A percentile compares a stretch with the other conserved stretches of the same genome.
phyloP scores from a whole-genome alignment of 2,329 filamentous ascomycete species.

The Helotiales sp. region DNA sequence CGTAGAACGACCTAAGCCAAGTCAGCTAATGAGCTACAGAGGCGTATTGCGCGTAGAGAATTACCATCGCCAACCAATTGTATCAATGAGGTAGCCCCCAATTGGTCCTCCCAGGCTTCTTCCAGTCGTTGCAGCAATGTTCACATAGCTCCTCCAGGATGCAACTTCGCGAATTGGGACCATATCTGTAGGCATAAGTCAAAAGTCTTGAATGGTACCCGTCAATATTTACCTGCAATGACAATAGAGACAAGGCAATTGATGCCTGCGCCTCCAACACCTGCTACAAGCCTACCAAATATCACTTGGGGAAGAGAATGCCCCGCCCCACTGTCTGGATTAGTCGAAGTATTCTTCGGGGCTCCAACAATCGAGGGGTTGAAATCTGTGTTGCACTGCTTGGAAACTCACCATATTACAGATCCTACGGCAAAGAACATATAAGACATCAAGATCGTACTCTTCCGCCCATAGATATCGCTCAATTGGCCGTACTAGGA shows the following conservation, averaged over 20 bases:
- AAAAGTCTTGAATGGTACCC: not conserved
- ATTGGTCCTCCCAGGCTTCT: slow-evolving; percentile 54
- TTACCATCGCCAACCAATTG: slow-evolving; percentile 66
- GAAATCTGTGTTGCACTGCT: slow-evolving; percentile 19
- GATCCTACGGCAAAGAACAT: slow-evolving; percentile 47
- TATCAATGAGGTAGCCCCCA: slow-evolving; percentile 59
- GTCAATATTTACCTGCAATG: slow-evolving; percentile 44
- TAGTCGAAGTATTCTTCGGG: not conserved
- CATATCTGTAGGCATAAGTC: slow-evolving; percentile 40
- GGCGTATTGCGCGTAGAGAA: not conserved
- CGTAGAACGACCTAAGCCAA: slow-evolving; percentile 48
- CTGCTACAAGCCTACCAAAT: slow-evolving; percentile 51
- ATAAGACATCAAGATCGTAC: slow-evolving; percentile 49
- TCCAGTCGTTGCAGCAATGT: slow-evolving; percentile 51
- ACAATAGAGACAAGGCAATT: slow-evolving; percentile 50
- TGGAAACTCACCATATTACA: slow-evolving; percentile 41
- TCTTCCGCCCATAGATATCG: slow-evolving; percentile 56
- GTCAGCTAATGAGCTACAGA: not conserved
- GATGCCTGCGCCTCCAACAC: slow-evolving; percentile 52
- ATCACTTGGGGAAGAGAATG: slow-evolving; percentile 50
- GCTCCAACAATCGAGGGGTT: not conserved
- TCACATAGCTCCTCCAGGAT: slow-evolving; percentile 53
- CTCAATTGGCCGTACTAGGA: slow-evolving; percentile 47
- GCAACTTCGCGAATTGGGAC: slow-evolving; percentile 53
- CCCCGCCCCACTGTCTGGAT: slow-evolving; percentile 39